Evolutionary conservation across 805 yeast genomes (phyloP), one percentile per base, ranked within the genome.

Genomic region (Candida caryicola): DNA sequence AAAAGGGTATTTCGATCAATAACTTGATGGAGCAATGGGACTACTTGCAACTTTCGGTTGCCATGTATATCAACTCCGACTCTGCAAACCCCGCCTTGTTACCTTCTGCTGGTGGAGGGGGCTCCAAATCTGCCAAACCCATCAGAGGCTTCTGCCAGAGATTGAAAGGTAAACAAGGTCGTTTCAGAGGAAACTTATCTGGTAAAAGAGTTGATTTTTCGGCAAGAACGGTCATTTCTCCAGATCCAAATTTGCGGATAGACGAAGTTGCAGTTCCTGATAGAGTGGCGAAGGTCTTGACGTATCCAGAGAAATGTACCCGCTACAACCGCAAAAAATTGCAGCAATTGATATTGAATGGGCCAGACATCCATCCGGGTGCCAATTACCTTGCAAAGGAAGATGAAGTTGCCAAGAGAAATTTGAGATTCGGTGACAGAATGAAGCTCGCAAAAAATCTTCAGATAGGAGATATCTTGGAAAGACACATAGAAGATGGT

Each of bases 21-120:
- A 87, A 87, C 53, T 73, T 93, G 64, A 90, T 93, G 96, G 98
- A 91, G 56, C 99, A 93, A 57, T 93, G 99, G 99, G 99, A 93
- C 57, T 93, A 87, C 58, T 66, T 93, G 48, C 99, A 93, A 64
- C 72, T 93, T 36, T 85, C 96, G 1, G 90, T 93, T 33, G 99
- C 99, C 15, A 86, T 93, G 88, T 93, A 93, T 60, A 93, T 93
- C 53, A 93, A 93, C 60, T 87, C 96, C 1, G 99, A 93, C 63
- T 84, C 95, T 21, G 93, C 90, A 12, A 80, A 82, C 39, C 89
- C 90, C 10, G 80, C 89, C 4, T 73, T 81, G 60, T 59, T 81
- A 46, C 95, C 96, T 2, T 84, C 85, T 18, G 69, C 75, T 15
- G 77, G 77, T 45, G 74, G 82, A 23, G 76, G 79, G 1, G 58